Evolutionary conservation across 2,329 filamentous ascomycete species (phyloP).

Genomic region (Endocalyx cinctus): DNA sequence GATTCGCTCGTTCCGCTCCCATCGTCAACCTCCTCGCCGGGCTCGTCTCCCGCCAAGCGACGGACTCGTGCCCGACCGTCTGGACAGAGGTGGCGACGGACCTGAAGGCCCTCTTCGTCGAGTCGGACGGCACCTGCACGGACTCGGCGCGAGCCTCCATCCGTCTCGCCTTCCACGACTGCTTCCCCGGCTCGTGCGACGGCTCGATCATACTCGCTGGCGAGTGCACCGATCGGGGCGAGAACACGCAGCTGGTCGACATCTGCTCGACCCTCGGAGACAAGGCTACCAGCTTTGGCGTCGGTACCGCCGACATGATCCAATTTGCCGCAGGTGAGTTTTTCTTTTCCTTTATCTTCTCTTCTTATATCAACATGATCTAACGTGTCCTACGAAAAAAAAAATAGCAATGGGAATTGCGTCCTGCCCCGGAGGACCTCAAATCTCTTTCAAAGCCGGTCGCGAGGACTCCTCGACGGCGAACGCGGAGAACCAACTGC

Average conservation of each 20-base stretch:
- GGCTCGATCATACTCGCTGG: constrained; percentile 23
- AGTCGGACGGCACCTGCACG: constrained; percentile 14
- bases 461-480: constrained; percentile 18
- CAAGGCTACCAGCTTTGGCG: constrained; percentile 17
- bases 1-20: too few relatives aligned
- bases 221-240: constrained; percentile 20
- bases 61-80: constrained; percentile 17
- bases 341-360: not conserved
- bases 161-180: constrained; percentile 25
- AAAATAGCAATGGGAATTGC: constrained; percentile 22
- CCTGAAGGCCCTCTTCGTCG: constrained; percentile 15
- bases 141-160: constrained; percentile 23
- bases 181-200: constrained; percentile 24
- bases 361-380: too few relatives aligned
- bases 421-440: constrained; percentile 17
- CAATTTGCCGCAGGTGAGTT: constrained; percentile 25
- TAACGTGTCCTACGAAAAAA: too few relatives aligned
- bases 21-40: too few relatives aligned
- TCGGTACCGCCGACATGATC: constrained; percentile 23
- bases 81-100: constrained; percentile 22
- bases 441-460: constrained; percentile 20
- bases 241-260: constrained; percentile 20
- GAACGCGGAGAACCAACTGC: constrained; percentile 15
- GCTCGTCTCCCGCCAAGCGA: too few relatives aligned
- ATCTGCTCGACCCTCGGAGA: constrained; percentile 19